These are phyloP conservation scores for Suillus decipiens DNA, from an alignment of 768 basidiomycete species.

Conservation along the genomic window DNA sequence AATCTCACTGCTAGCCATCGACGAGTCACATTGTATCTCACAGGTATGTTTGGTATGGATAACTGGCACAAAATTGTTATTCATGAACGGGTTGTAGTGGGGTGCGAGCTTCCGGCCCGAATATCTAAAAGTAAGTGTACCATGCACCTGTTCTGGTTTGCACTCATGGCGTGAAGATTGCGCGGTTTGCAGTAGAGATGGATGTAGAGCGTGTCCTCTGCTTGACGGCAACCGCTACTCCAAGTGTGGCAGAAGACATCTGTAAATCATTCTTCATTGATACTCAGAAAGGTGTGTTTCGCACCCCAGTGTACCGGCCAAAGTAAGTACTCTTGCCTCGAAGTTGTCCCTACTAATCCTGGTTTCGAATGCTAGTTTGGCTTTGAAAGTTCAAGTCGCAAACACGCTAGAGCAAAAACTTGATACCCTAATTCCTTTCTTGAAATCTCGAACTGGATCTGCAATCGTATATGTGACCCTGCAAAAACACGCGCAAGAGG, in stretches of 20 bases:
- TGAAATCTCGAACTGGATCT: conserved; percentile 40
- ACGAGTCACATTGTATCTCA: conserved; percentile 51
- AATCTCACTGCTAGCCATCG: conserved; percentile 49
- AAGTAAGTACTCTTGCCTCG: conserved; percentile 34
- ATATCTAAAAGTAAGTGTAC: conserved; percentile 22
- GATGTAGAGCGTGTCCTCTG: conserved; percentile 47
- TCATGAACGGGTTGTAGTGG: conserved; percentile 31
- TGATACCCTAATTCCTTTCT: conserved; percentile 36
- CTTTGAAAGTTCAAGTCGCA: conserved; percentile 37
- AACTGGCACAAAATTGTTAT: neutral
- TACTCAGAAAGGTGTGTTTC: conserved; percentile 40
- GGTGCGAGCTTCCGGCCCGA: conserved; percentile 46
- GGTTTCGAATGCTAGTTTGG: conserved; percentile 28
- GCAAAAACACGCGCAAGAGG: conserved; percentile 43
- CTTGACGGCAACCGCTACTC: conserved; percentile 49
- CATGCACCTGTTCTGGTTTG: conserved; percentile 15
- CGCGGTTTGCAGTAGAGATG: conserved; percentile 47
- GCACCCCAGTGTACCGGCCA: conserved; percentile 44
- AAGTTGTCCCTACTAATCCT: neutral
- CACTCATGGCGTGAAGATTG: conserved; percentile 37
- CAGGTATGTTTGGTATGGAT: conserved; percentile 29
- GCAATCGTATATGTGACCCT: conserved; percentile 49
- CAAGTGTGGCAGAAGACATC: conserved; percentile 43
- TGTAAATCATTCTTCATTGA: conserved; percentile 46
- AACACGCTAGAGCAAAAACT: conserved; percentile 37